Conservation (phyloP, 2,329 filamentous ascomycete genomes). For the Epichloe typhina region DNA sequence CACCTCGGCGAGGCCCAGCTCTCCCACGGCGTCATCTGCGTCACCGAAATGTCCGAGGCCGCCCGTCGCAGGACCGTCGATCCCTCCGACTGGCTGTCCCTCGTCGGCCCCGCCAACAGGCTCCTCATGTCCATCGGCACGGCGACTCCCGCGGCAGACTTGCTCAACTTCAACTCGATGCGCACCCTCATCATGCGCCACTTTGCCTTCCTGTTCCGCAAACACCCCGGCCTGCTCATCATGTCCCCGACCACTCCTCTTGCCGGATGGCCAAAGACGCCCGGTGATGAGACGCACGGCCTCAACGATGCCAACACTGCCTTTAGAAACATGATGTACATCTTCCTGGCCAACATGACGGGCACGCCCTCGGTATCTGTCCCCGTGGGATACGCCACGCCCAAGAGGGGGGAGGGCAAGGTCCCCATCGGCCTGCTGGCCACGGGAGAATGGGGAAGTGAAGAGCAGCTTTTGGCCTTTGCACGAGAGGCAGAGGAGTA, state of each 20-base stretch:
- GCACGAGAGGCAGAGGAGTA: constrained; percentile 44
- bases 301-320: constrained; percentile 60
- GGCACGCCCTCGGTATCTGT: constrained; percentile 64
- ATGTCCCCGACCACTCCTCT: constrained; percentile 67
- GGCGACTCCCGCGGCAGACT: constrained; percentile 54
- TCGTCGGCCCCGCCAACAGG: constrained; percentile 54
- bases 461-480: constrained; percentile 50
- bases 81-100: constrained; percentile 34
- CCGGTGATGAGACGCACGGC: constrained; percentile 53
- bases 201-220: constrained; percentile 54
- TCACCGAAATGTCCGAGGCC: constrained; percentile 51
- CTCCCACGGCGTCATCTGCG: constrained; percentile 65
- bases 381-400: constrained; percentile 59
- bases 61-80: constrained; percentile 30
- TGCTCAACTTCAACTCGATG: constrained; percentile 59
- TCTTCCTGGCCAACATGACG: constrained; percentile 71
- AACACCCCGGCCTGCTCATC: constrained; percentile 63
- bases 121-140: constrained; percentile 53
- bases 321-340: constrained; percentile 72
- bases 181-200: constrained; percentile 69
- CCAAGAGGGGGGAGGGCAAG: constrained; percentile 40
- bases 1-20: constrained; percentile 57
- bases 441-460: constrained; percentile 52
- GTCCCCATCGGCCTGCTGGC: constrained; percentile 50
- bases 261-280: constrained; percentile 55